Evolutionary conservation across 2,329 filamentous ascomycete genomes (phyloP).

Genomic region (Paecilomyces formosus): DNA sequence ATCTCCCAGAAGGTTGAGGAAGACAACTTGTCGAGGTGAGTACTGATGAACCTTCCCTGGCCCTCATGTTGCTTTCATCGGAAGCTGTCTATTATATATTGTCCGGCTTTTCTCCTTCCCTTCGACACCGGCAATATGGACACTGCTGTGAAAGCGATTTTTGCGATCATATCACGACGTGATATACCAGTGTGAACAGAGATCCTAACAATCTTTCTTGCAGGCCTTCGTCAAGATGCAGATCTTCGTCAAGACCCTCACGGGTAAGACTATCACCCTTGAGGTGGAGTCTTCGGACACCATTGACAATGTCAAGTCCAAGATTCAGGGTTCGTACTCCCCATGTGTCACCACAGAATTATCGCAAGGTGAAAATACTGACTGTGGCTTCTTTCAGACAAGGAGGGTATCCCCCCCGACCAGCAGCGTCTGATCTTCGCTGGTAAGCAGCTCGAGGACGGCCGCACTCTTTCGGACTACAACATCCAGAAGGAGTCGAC

Average conservation of each 20-base stretch:
- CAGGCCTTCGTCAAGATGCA: slow-evolving; percentile 44
- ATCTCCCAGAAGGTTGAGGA: slow-evolving; percentile 51
- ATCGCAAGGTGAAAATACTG: slow-evolving; percentile 11
- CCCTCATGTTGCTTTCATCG: background rate
- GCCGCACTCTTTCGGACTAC: slow-evolving; percentile 98
- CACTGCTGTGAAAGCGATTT: background rate
- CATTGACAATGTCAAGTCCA: slow-evolving; percentile 99
- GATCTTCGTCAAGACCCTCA: slow-evolving; percentile 62
- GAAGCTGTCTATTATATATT: background rate
- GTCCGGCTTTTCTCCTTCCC: background rate
- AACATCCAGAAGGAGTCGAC: slow-evolving; percentile 99
- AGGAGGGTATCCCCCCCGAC: slow-evolving; percentile 98
- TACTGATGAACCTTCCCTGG: slow-evolving; percentile 3
- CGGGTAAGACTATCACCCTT: slow-evolving; percentile 99
- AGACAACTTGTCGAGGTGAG: slow-evolving; percentile 56
- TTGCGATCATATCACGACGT: background rate
- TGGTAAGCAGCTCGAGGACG: slow-evolving; percentile 99
- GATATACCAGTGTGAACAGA: background rate
- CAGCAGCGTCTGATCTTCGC: slow-evolving; percentile 99
- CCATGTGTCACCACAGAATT: background rate
- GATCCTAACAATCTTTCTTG: slow-evolving; percentile 10
- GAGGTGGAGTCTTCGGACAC: slow-evolving; percentile 99
- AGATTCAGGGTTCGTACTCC: slow-evolving; percentile 59
- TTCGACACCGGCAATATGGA: background rate
- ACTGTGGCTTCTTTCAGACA: slow-evolving; percentile 61